Evolutionary conservation across 306 rosid species (phyloP).

Genomic region (Malus asiatica): DNA sequence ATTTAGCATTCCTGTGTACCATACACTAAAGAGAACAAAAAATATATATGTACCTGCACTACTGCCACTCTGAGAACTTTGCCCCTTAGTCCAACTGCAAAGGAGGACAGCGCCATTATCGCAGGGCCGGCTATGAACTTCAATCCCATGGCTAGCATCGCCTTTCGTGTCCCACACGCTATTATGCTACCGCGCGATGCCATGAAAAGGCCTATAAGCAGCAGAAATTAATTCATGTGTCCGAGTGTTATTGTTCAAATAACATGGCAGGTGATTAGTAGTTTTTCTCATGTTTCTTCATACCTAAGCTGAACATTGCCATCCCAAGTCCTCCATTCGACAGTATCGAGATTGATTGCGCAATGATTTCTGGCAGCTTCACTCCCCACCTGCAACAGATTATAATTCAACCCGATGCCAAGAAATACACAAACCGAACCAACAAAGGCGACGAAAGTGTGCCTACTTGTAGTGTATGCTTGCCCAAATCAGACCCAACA

Average conservation of each 20-base stretch:
- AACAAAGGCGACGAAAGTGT: not conserved
- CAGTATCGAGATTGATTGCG: constrained; percentile 50
- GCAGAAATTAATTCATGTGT: not conserved
- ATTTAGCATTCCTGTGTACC: not conserved
- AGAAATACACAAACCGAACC: not conserved
- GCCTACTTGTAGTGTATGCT: constrained; percentile 65
- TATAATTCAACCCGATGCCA: not conserved
- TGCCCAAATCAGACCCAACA: constrained; percentile 74
- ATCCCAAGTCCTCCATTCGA: constrained; percentile 88
- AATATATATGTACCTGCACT: constrained; percentile 48
- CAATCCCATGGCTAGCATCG: constrained; percentile 58
- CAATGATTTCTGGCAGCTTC: constrained; percentile 61
- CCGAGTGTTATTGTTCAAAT: not conserved
- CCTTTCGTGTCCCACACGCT: constrained; percentile 60
- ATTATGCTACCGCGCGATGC: constrained; percentile 63
- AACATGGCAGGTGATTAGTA: not conserved
- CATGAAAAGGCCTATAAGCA: constrained; percentile 56
- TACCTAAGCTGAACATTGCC: constrained; percentile 99
- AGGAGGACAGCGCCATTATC: constrained; percentile 66
- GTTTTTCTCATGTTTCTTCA: not conserved
- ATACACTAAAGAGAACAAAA: not conserved
- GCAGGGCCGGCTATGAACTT: constrained; percentile 81
- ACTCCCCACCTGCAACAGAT: constrained; percentile 65
- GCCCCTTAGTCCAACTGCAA: constrained; percentile 53
- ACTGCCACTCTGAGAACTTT: constrained; percentile 60